Base-by-base conservation (phyloP, 2,329 filamentous ascomycete species). In the Periconia sp. region DNA sequence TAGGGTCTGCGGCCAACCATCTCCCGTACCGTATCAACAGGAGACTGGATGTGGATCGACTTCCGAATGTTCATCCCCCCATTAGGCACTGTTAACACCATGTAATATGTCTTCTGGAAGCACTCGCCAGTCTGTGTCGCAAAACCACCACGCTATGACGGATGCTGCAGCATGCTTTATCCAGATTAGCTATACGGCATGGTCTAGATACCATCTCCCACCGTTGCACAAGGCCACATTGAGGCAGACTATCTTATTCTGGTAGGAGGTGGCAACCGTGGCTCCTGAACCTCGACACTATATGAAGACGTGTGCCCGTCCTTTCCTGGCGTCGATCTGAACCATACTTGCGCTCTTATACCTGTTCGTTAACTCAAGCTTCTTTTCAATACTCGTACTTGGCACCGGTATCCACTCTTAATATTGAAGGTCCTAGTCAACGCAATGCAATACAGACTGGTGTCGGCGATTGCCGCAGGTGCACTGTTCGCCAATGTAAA, bases 371-470 rank as follows among this genome's bases (percentile, higher is more conserved):
- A 40, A 25, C 37, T 36, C n/a, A 15, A 33, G 13, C 31, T 36
- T 35, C 15, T 11, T 35, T 25, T 13, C 15, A 12, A 30, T 30
- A 15, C 24, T 22, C 25, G 17, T 30, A 11, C 17, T n/a, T 9
- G 16, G 33, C 4, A 43, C 33, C 24, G 29, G 33, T 41, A 46
- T 19, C 37, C 43, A 43, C 34, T 33, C 30, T 16, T 12, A 34
- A 42, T 30, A 46, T 42, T 29, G 24, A 36, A n/a, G n/a, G n/a
- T 10, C 24, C 21, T 41, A 19, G 31, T 40, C 12, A 39, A 40
- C 35, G 44, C 23, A 21, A 65, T 66, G 63, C 61, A 62, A 33
- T 60, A 62, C 51, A 56, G 52, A 40, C 40, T 62, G 9, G 52
- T 61, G 4, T 61, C 61, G 24, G 49, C 56, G 15, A 46, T 66